Conservation (phyloP, 306 rosid species). For the Cicer yamashitae region DNA sequence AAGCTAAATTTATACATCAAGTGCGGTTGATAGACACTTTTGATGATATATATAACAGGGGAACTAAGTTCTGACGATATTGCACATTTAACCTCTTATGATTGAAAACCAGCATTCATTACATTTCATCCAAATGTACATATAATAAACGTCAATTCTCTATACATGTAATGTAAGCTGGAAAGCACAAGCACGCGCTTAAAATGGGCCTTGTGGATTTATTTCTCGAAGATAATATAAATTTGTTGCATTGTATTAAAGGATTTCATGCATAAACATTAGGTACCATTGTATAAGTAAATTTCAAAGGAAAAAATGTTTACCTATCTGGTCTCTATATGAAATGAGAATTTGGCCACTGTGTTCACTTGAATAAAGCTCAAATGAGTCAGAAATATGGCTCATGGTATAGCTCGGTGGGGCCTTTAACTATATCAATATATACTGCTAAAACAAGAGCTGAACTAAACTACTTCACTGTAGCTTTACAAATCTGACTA, state of each 20-base stretch:
- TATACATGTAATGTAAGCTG: conserved; percentile 27
- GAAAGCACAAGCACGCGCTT: conserved; percentile 30
- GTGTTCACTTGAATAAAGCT: conserved; percentile 8
- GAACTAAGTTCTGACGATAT: conserved; percentile 13
- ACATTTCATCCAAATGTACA: conserved; percentile 12
- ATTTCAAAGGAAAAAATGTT: background rate
- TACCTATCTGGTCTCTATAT: conserved; percentile 21
- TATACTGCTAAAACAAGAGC: conserved; percentile 38
- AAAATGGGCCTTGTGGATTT: conserved; percentile 19
- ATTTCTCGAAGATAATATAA: conserved; percentile 20
- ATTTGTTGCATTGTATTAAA: background rate
- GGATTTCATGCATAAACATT: conserved; percentile 25
- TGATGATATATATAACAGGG: conserved; percentile 13
- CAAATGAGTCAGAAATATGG: conserved; percentile 20
- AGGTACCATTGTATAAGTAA: conserved; percentile 22
- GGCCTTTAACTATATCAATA: conserved; percentile 29
- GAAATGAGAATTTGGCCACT: conserved; percentile 22
- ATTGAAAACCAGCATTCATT: conserved; percentile 35
- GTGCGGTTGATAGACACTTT: conserved; percentile 18
- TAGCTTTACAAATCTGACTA: conserved; percentile 34
- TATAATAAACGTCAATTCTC: conserved; percentile 26
- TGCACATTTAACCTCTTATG: conserved; percentile 3
- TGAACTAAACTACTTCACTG: conserved; percentile 28
- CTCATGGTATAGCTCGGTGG: conserved; percentile 24
- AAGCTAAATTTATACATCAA: conserved; percentile 28